Evolutionary conservation across 495 filamentous ascomycete species (phyloP), one percentile per base, ranked within the genome.

Genomic region (Aspergillus leporis): DNA sequence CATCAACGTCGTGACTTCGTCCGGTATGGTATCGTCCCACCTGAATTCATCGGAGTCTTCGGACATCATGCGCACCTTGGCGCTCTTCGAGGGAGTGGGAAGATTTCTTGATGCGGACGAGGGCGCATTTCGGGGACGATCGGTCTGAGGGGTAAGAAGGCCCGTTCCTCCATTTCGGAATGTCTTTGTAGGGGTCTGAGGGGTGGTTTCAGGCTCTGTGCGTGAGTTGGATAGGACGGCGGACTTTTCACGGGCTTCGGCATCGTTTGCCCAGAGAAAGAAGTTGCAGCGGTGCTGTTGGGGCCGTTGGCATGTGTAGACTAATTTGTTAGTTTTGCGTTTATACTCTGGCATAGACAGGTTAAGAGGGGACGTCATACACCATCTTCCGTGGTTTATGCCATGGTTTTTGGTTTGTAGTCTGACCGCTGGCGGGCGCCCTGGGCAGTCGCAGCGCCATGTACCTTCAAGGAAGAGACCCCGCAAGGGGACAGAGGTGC

Each of bases 231-330:
- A 78, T 22, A 81, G 61, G 3, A 86, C 65, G 8, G 74, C 72
- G 13, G 66, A 63, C 61, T 78, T 75, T 64, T 90, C 86, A 16
- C 85, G 79, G 19, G 58, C 59, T 34, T 79, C 70, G 0, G 88
- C 89, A n/a, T 84, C 81, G 28, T 85, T 81, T 28, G 79, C 77
- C 83, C 85, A 92, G 3, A 91, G 71, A 67, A 91, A 93, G 77
- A 92, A 92, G 16, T 77, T 74, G 70, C 90, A 93, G 38, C 76
- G 73, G 43, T 76, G 63, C 0, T 71, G 63, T 30, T 77, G 73
- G 8, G 73, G 66, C 59, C 82, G 80, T 56, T 82, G 82, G 67
- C 89, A 92, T 7, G 78, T 84, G 65, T 87, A 91, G 69, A 92
- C 81, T 83, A 25, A 22, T 6, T 43, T 30, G 10, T 41, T 52